A percentile compares a stretch with the other conserved stretches of the same genome.
Evolutionary conservation across 306 rosid species (phyloP).

Genomic region (Corylus americana): DNA sequence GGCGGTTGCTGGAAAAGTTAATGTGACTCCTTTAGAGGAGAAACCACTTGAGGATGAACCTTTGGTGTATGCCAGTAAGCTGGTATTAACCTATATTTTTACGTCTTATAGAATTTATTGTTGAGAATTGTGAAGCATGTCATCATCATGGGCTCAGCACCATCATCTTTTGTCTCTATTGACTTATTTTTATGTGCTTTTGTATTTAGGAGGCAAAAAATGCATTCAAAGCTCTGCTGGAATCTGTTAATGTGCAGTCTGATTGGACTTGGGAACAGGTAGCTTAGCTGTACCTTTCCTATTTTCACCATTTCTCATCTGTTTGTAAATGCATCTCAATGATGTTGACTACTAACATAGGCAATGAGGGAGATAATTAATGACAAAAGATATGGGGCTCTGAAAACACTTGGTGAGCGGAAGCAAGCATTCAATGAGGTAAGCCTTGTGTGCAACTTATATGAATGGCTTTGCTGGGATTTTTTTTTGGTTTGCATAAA

Average conservation of each 20-base stretch:
- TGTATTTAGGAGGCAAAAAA: slow-evolving; percentile 82
- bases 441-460: slow-evolving; percentile 28
- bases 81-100: slow-evolving; percentile 54
- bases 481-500: slow-evolving; percentile 11
- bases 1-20: slow-evolving; percentile 69
- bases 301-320: background rate
- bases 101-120: slow-evolving; percentile 4
- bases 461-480: slow-evolving; percentile 14
- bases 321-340: slow-evolving; percentile 32
- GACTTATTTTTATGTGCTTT: background rate
- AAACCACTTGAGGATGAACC: slow-evolving; percentile 75
- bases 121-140: slow-evolving; percentile 18
- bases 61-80: slow-evolving; percentile 77
- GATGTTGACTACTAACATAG: slow-evolving; percentile 40
- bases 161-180: slow-evolving; percentile 9
- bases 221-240: slow-evolving; percentile 90
- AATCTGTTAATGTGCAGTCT: slow-evolving; percentile 87
- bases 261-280: slow-evolving; percentile 99
- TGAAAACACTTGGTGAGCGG: slow-evolving; percentile 95
- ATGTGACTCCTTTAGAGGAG: slow-evolving; percentile 67
- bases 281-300: slow-evolving; percentile 25
- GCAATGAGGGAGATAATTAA: slow-evolving; percentile 93
- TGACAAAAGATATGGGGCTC: slow-evolving; percentile 91
- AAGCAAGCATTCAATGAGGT: slow-evolving; percentile 99
- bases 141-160: background rate